Evolutionary conservation across 345 rosid genomes (phyloP).

Genomic region (Linum usitatissimum): DNA sequence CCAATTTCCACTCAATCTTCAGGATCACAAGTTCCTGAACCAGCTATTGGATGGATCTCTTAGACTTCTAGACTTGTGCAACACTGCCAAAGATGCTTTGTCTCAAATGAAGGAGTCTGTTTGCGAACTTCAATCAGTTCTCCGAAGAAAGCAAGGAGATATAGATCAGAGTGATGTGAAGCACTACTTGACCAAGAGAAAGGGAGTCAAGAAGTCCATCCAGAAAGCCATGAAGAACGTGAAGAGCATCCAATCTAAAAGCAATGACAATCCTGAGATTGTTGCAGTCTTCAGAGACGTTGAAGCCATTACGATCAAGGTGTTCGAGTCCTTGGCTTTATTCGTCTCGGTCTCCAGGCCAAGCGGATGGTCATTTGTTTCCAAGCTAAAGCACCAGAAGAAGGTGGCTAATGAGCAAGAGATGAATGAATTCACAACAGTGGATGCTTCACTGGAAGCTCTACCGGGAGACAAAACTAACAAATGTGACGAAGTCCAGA

Average conservation of each 20-base stretch:
- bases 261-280: slow-evolving; percentile 6
- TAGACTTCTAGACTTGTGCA: slow-evolving; percentile 16
- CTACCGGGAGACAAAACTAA: slow-evolving; percentile 1
- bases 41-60: slow-evolving; percentile 22
- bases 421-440: slow-evolving; percentile 24
- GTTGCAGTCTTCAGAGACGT: slow-evolving; percentile 22
- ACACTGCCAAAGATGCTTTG: slow-evolving; percentile 17
- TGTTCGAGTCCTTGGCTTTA: slow-evolving; percentile 30
- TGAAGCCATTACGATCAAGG: slow-evolving; percentile 17
- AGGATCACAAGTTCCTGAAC: slow-evolving; percentile 13
- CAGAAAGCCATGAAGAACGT: slow-evolving; percentile 25
- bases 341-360: slow-evolving; percentile 23
- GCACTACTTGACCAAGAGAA: slow-evolving; percentile 37
- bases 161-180: slow-evolving; percentile 15
- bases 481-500: slow-evolving; percentile 16
- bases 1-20: slow-evolving; percentile 13
- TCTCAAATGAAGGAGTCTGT: slow-evolving; percentile 14
- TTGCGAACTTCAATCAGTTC: slow-evolving; percentile 20
- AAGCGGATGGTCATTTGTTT: slow-evolving; percentile 25
- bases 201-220: slow-evolving; percentile 29
- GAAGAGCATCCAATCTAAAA: slow-evolving; percentile 12
- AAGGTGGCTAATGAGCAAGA: slow-evolving; percentile 13
- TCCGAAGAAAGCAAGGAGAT: slow-evolving; percentile 13
- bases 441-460: slow-evolving; percentile 22
- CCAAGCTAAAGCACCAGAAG: slow-evolving; percentile 27